Evolutionary conservation across 768 basidiomycete genomes (phyloP).

Genomic region (Sistotremastrum suecicum): DNA sequence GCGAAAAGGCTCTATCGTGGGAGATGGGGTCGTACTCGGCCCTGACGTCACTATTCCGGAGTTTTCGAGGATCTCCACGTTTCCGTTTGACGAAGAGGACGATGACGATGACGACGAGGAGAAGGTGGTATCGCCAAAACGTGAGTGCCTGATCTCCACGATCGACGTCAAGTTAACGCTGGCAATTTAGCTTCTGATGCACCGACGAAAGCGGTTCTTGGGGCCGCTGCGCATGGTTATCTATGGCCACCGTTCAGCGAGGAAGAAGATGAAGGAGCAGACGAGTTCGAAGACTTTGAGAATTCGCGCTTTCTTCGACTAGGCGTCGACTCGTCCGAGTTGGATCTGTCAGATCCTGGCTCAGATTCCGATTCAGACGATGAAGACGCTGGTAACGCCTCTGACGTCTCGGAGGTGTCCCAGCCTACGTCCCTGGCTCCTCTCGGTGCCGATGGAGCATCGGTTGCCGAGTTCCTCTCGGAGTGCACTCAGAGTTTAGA

Average conservation of each 20-base stretch:
- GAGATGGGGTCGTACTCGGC: constrained; percentile 68
- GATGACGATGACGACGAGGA: constrained; percentile 23
- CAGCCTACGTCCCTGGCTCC: constrained; percentile 25
- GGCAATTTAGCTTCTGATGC: constrained; percentile 33
- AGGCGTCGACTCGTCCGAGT: constrained; percentile 50
- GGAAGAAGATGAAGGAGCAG: constrained; percentile 48
- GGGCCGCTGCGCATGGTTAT: constrained; percentile 60
- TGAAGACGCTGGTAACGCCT: constrained; percentile 26
- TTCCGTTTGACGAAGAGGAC: constrained; percentile 19
- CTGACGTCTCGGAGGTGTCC: constrained; percentile 17
- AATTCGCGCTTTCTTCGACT: constrained; percentile 67
- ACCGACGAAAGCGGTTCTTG: constrained; percentile 33
- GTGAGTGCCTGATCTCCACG: not conserved
- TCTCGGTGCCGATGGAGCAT: constrained; percentile 24
- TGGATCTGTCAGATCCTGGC: constrained; percentile 45
- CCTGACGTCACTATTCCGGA: constrained; percentile 49
- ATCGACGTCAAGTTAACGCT: not conserved
- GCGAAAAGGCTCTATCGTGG: constrained; percentile 68
- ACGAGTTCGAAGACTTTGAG: constrained; percentile 32
- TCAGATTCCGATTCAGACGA: constrained; percentile 28
- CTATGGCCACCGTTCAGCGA: constrained; percentile 68
- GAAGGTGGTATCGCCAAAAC: constrained; percentile 9
- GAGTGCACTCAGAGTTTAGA: constrained; percentile 80
- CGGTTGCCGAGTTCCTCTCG: constrained; percentile 53
- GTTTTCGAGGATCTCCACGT: constrained; percentile 63